phyloP scores from a whole-genome alignment of 148 eudicot genomes.

The Mesembryanthemum crystallinum region DNA sequence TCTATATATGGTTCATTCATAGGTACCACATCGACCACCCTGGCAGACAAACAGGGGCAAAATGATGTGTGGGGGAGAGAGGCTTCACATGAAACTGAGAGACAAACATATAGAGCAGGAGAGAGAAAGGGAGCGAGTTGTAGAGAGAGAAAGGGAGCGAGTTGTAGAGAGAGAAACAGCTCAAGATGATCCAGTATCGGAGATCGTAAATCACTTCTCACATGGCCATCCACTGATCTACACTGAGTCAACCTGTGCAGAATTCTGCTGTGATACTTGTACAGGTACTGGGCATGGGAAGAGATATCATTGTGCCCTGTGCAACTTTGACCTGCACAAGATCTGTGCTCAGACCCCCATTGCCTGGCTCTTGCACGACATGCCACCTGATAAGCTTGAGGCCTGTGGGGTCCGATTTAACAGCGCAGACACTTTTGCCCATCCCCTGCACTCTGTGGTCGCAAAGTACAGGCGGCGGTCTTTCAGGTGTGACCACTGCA shows the following conservation, averaged over 20 bases:
- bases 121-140: conserved; percentile 15
- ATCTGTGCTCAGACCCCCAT: conserved; percentile 17
- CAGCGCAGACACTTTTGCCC: conserved; percentile 20
- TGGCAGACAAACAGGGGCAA: not conserved
- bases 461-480: conserved; percentile 18
- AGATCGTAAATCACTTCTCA: conserved; percentile 14
- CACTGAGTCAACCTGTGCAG: not conserved
- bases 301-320: conserved; percentile 18
- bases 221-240: conserved; percentile 23
- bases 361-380: conserved; percentile 22
- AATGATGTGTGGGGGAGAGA: conserved; percentile 25
- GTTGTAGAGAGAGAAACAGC: too few species aligned
- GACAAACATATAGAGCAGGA: conserved; percentile 14
- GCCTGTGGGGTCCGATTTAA: not conserved
- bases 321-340: conserved; percentile 28
- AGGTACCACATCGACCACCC: not conserved
- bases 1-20: not conserved
- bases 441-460: conserved; percentile 21
- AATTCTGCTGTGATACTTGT: conserved; percentile 15
- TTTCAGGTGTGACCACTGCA: conserved; percentile 29
- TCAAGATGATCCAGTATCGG: not conserved
- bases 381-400: conserved; percentile 15
- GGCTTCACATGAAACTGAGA: conserved; percentile 18
- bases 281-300: not conserved
- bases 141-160: conserved; percentile 10